Percentiles rank a stretch among this genome's conserved stretches.
These are phyloP conservation scores for Diaporthe citriasiana DNA, from an alignment of 2,329 filamentous ascomycete species.

Conservation along the genomic window DNA sequence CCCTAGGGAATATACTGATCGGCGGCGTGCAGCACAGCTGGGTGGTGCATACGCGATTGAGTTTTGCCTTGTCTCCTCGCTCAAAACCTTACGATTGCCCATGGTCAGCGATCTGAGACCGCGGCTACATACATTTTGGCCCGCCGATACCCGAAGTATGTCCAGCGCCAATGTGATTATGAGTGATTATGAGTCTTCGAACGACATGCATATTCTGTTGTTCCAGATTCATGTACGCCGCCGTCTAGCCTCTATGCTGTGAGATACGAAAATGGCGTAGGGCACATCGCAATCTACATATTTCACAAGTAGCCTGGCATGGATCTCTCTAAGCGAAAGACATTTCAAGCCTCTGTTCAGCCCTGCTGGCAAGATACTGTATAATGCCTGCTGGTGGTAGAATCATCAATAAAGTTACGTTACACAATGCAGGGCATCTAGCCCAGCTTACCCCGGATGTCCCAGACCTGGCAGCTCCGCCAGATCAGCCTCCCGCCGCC, in stretches of 20 bases:
- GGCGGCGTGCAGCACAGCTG: background rate
- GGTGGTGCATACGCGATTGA: background rate
- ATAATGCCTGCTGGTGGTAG: background rate
- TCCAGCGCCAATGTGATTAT: background rate
- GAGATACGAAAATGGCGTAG: background rate
- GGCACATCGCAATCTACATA: background rate
- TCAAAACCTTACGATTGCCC: background rate
- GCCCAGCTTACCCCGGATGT: background rate
- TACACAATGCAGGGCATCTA: background rate
- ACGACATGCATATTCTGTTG: background rate
- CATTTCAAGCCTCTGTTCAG: background rate
- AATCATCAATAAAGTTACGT: background rate
- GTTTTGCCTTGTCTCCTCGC: background rate
- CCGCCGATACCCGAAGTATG: constrained; percentile 10
- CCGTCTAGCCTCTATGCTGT: background rate
- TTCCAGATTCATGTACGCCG: background rate
- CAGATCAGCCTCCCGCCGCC: background rate
- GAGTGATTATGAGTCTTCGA: background rate
- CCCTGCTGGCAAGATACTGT: background rate
- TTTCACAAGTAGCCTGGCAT: background rate
- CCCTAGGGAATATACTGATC: background rate
- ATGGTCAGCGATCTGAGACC: background rate
- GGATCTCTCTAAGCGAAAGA: background rate
- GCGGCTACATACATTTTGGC: background rate
- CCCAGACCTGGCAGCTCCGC: background rate